Base-by-base conservation (phyloP, 768 basidiomycete genomes). In the Tulasnella calospora region DNA sequence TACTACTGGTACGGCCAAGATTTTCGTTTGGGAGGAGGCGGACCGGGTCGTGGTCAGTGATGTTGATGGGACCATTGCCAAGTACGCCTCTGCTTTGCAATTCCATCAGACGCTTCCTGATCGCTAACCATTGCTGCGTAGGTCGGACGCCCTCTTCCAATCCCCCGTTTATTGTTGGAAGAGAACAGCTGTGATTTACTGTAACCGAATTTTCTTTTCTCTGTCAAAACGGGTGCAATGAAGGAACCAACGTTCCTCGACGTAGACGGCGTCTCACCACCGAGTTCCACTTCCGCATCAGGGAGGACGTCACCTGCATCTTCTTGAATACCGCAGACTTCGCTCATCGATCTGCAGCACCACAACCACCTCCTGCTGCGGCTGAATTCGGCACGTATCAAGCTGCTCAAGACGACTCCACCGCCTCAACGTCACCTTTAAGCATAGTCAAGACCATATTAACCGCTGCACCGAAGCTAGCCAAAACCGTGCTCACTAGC, bases 51-150 rank as follows among this genome's bases (percentile, higher is more conserved):
- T 99, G 35, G 90, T 99, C 55, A 98, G 96, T 57, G 98, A 99
- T 82, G 99, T 99, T 79, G 98, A 99, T 82, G 98, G 98, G 8
- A 99, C 97, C 0, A 99, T 99, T 83, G 99, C 98, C 13, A 99
- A 98, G 95, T 97, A 80, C 33, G 89, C 82, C 21, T 3, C 1
- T 6, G 2, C 3, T 19, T 12, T 3, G 46, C n/a, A 41, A 2
- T n/a, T 5, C 35, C 67, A 23, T 41, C 27, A 40, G 38, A 40
- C 73, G n/a, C 8, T 35, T 0, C 47, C 44, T 5, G 5, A 44
- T 47, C 3, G 23, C 47, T 51, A 19, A 51, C 10, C 21, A 9
- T n/a, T 51, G 21, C 1, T 23, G 19, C 10, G 3, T 81, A 98
- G 96, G 83, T 99, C 97, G 1, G 98, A 99, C 84, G 98, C 95